Evolutionary conservation across 352 stramenopile species (phyloP).

Genomic region (Globisporangium barbulae): DNA sequence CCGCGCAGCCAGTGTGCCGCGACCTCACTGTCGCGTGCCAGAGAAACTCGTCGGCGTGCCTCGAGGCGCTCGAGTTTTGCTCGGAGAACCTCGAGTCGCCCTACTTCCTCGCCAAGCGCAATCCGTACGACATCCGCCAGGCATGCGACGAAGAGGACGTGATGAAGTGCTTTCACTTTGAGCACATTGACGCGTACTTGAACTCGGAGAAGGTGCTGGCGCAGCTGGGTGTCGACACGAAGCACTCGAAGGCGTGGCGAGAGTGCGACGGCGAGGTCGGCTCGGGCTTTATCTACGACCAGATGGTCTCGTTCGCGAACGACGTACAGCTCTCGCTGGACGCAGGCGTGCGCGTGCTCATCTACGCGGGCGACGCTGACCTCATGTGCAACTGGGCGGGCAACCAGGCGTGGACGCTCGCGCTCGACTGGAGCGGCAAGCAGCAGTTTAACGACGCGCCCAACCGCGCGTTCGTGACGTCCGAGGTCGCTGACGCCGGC

Average conservation of each 20-base stretch:
- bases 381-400: conserved; percentile 96
- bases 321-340: conserved; percentile 86
- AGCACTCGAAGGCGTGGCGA: conserved; percentile 73
- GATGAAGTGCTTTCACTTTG: conserved; percentile 73
- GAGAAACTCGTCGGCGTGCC: conserved; percentile 32
- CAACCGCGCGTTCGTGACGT: conserved; percentile 31
- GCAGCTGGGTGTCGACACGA: conserved; percentile 39
- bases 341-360: conserved; percentile 73
- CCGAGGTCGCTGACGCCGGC: conserved; percentile 27
- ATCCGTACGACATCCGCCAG: conserved; percentile 76
- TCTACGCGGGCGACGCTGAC: conserved; percentile 96
- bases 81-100: conserved; percentile 46
- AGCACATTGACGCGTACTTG: conserved; percentile 60
- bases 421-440: conserved; percentile 91
- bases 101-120: conserved; percentile 45
- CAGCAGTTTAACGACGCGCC: conserved; percentile 72
- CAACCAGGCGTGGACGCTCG: conserved; percentile 93
- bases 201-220: conserved; percentile 51
- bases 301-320: conserved; percentile 93
- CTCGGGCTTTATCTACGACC: conserved; percentile 86
- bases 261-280: conserved; percentile 94
- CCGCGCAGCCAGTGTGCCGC: conserved; percentile 49
- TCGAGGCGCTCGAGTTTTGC: conserved; percentile 59
- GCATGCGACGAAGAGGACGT: conserved; percentile 41
- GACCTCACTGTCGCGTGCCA: conserved; percentile 56